Base-by-base conservation (phyloP, 345 rosid species). In the Hypericum perforatum region DNA sequence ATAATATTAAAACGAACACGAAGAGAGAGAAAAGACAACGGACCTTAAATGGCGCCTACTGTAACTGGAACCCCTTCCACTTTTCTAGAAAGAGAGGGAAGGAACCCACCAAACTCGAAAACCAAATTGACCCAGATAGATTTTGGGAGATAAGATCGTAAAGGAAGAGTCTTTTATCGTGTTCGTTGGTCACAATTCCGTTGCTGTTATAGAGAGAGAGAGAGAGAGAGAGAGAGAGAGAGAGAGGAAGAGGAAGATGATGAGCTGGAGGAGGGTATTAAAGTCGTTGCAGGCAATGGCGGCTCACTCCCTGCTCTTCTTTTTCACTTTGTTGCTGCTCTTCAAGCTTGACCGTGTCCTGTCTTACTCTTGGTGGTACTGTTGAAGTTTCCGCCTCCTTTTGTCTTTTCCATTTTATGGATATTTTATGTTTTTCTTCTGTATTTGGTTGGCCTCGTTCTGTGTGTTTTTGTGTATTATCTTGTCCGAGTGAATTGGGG, bases 241-340 rank as follows among this genome's bases (percentile, higher is more conserved):
- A 22, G 32, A 22, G 32, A 22, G 32, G 4, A 4, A 22, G 32
- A 4, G 32, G 32, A 22, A 59, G 61, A 79, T 22, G 74, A 84
- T 84, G 94, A 77, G 75, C 72, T 78, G 95, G 87, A 65, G 87
- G 57, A 82, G 98, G 76, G 85, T 82, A 58, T 76, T 87, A 68
- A 84, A 82, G 82, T 87, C 96, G 42, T 76, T 66, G 16, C 98
- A 82, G 86, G 83, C 96, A 46, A 69, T 85, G 70, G 80, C 72
- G 5, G 94, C 98, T 50, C 92, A 91, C 51, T 29, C 52, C 76
- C 85, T 82, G 12, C 90, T 91, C 57, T 74, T 82, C 50, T 55
- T 53, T 57, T 84, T 87, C 79, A 82, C 96, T 47, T 71, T 87
- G 9, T 61, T 81, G 60, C 88, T 91, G 51, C 77, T 85, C 37